phyloP scores from a whole-genome alignment of 1,139 yeast genomes.

The Kodamaea fungicola region DNA sequence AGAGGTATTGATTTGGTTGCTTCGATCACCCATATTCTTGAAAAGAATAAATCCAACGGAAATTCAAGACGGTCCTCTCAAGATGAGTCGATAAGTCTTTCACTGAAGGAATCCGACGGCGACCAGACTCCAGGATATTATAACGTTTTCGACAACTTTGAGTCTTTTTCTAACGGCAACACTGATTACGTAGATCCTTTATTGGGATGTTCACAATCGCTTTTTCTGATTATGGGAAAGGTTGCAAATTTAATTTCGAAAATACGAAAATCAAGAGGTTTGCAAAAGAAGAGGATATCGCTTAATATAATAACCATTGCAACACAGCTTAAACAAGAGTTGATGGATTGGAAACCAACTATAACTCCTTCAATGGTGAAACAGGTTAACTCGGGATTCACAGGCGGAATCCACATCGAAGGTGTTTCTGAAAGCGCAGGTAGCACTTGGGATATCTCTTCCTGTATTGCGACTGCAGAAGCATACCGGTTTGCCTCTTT shows the following conservation, averaged over 20 bases:
- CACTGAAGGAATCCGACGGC: slow-evolving; percentile 22
- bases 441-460: slow-evolving; percentile 49
- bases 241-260: slow-evolving; percentile 55
- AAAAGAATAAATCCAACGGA: slow-evolving; percentile 12
- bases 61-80: not conserved
- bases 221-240: slow-evolving; percentile 61
- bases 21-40: slow-evolving; percentile 32
- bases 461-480: slow-evolving; percentile 67
- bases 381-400: slow-evolving; percentile 15
- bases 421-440: slow-evolving; percentile 7
- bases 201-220: slow-evolving; percentile 61
- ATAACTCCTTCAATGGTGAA: slow-evolving; percentile 34
- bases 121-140: slow-evolving; percentile 8
- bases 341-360: slow-evolving; percentile 55
- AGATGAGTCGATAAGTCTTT: slow-evolving; percentile 3
- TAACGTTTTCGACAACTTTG: slow-evolving; percentile 32
- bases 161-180: slow-evolving; percentile 18
- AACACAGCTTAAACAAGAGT: slow-evolving; percentile 49
- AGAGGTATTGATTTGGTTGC: slow-evolving; percentile 44
- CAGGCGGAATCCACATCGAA: slow-evolving; percentile 12
- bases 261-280: slow-evolving; percentile 32
- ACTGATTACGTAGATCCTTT: slow-evolving; percentile 55
- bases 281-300: slow-evolving; percentile 29
- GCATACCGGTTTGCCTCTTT: slow-evolving; percentile 60
- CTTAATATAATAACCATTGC: slow-evolving; percentile 51